Conservation (phyloP, 179 eudicot species). For the Beta macrorhiza region DNA sequence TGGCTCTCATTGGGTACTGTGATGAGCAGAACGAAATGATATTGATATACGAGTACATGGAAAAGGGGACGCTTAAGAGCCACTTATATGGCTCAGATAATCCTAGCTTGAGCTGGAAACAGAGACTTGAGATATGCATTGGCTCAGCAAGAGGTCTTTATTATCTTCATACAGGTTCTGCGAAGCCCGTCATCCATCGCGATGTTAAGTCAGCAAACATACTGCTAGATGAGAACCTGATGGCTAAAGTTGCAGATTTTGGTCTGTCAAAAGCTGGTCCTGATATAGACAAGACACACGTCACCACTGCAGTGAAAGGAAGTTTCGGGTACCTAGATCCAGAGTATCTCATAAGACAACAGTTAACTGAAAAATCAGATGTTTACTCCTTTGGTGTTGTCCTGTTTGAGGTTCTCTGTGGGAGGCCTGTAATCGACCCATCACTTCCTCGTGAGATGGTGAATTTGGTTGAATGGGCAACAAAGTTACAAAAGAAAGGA, state of each 20-base stretch:
- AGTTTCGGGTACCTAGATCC: conserved; percentile 35
- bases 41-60: conserved; percentile 30
- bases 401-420: conserved; percentile 32
- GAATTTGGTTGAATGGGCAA: conserved; percentile 33
- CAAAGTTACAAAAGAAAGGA: conserved; percentile 28
- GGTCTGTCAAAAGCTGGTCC: conserved; percentile 38
- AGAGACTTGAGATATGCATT: conserved; percentile 32
- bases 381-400: conserved; percentile 39
- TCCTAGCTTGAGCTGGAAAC: conserved; percentile 30
- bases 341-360: conserved; percentile 27
- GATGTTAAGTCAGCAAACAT: conserved; percentile 38
- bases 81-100: conserved; percentile 30
- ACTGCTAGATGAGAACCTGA: conserved; percentile 30
- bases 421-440: conserved; percentile 26
- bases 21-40: conserved; percentile 33
- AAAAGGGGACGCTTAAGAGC: conserved; percentile 26
- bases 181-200: conserved; percentile 32
- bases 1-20: conserved; percentile 31
- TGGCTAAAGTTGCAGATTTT: conserved; percentile 36
- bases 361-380: conserved; percentile 32
- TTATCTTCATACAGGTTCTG: conserved; percentile 28
- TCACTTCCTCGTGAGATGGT: conserved; percentile 31
- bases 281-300: conserved; percentile 24
- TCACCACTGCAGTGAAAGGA: conserved; percentile 35
- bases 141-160: conserved; percentile 36